phyloP scores from a whole-genome alignment of 2,329 filamentous ascomycete species.

The Beauveria sp. region DNA sequence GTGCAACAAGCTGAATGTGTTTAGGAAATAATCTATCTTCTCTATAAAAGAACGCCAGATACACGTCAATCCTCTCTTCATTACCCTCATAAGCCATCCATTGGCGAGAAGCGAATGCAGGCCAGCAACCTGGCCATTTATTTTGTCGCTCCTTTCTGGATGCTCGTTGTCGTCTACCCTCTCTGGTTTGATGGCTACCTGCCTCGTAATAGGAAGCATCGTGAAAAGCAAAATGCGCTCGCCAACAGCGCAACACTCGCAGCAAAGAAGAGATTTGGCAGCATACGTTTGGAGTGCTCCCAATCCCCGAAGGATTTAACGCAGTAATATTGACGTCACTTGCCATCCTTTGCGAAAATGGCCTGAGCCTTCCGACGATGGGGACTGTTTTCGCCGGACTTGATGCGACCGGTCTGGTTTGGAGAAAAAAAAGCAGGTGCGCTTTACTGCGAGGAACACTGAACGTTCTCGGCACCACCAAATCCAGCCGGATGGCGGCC shows the following conservation, averaged over 20 bases:
- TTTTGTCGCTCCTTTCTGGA: not conserved
- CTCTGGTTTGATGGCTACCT: not conserved
- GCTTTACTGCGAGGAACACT: slow-evolving; percentile 78
- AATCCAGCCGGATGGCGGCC: not conserved
- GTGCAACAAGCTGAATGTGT: not conserved
- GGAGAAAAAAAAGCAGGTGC: not conserved
- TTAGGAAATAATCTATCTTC: not conserved
- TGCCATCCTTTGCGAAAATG: not conserved
- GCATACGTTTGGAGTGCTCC: not conserved
- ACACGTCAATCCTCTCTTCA: not conserved
- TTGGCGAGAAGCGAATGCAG: not conserved
- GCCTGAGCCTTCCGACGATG: not conserved
- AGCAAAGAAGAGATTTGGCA: not conserved
- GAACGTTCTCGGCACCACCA: slow-evolving; percentile 69
- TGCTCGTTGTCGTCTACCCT: not conserved
- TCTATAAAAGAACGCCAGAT: slow-evolving; percentile 11
- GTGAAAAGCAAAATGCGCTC: not conserved
- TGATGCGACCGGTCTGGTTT: not conserved
- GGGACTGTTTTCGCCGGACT: not conserved
- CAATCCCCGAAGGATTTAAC: not conserved
- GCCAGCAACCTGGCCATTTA: not conserved
- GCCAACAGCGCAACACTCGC: not conserved
- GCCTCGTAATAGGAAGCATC: not conserved
- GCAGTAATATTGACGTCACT: too few relatives aligned
- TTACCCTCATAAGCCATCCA: not conserved